phyloP scores from a whole-genome alignment of 164 flowering plant species.

The Chimonanthus praecox region DNA sequence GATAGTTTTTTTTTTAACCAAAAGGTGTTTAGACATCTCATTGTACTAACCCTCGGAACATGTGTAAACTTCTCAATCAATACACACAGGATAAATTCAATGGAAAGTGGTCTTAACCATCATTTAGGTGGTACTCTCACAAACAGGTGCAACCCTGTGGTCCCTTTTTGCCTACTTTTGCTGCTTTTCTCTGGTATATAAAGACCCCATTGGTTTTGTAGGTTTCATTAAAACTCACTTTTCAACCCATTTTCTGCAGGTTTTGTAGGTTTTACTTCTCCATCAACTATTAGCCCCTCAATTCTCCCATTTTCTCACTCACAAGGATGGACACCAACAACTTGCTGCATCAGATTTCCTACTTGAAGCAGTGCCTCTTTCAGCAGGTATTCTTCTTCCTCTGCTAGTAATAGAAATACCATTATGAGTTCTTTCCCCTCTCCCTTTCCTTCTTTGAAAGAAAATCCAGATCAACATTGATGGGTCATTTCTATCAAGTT shows the following conservation, averaged over 20 bases:
- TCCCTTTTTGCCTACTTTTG: no score
- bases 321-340: not conserved
- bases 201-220: not conserved
- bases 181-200: not conserved
- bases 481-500: no score
- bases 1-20: no score
- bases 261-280: not conserved
- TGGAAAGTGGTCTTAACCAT: no score
- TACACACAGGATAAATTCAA: no score
- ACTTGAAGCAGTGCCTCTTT: slow-evolving; percentile 11
- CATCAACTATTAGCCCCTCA: not conserved
- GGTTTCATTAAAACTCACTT: not conserved
- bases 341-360: slow-evolving; percentile 14
- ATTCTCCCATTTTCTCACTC: not conserved
- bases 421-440: not conserved
- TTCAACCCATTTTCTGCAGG: not conserved
- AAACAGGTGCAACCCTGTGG: not conserved
- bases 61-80: no score
- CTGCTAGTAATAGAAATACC: not conserved
- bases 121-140: no score
- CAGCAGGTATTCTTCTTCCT: slow-evolving; percentile 8
- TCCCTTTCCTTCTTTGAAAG: not conserved
- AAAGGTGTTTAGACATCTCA: no score
- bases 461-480: not conserved
- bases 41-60: no score